Evolutionary conservation across 345 rosid genomes (phyloP).

Genomic region (Barbarea vulgaris): DNA sequence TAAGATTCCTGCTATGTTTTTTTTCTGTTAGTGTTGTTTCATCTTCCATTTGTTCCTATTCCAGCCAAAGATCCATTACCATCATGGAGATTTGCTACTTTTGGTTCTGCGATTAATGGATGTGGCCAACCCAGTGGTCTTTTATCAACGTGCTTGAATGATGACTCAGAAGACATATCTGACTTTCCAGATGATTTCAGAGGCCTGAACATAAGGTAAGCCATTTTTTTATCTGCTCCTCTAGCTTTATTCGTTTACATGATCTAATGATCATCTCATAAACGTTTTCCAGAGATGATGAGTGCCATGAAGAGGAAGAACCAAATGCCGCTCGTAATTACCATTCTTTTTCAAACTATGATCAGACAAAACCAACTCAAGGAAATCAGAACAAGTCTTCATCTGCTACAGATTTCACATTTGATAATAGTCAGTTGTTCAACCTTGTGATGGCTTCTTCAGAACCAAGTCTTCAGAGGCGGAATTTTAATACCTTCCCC

Average conservation of each 20-base stretch:
- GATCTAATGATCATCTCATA: neutral
- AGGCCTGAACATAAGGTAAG: constrained; percentile 30
- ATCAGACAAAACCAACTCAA: constrained; percentile 46
- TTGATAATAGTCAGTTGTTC: constrained; percentile 56
- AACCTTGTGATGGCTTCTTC: constrained; percentile 50
- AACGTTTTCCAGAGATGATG: constrained; percentile 26
- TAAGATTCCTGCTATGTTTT: constrained; percentile 22
- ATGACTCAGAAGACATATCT: constrained; percentile 24
- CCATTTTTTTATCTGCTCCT: neutral
- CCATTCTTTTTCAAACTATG: constrained; percentile 32
- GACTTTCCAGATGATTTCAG: constrained; percentile 40
- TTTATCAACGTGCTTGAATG: too few relatives aligned
- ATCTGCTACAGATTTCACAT: constrained; percentile 59
- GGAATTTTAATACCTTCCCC: constrained; percentile 57
- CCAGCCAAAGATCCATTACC: neutral
- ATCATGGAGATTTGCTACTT: constrained; percentile 57
- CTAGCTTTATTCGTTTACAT: neutral
- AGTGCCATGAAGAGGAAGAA: constrained; percentile 48
- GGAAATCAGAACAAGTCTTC: constrained; percentile 65
- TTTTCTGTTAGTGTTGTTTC: neutral
- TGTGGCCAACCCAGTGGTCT: too few relatives aligned
- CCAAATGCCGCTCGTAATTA: constrained; percentile 51
- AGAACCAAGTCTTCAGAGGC: constrained; percentile 65
- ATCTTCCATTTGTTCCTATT: constrained; percentile 9
- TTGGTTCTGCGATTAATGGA: too few relatives aligned